Evolutionary conservation across 257 asterid genomes (phyloP).

Genomic region (Nicotiana obtusifolia): DNA sequence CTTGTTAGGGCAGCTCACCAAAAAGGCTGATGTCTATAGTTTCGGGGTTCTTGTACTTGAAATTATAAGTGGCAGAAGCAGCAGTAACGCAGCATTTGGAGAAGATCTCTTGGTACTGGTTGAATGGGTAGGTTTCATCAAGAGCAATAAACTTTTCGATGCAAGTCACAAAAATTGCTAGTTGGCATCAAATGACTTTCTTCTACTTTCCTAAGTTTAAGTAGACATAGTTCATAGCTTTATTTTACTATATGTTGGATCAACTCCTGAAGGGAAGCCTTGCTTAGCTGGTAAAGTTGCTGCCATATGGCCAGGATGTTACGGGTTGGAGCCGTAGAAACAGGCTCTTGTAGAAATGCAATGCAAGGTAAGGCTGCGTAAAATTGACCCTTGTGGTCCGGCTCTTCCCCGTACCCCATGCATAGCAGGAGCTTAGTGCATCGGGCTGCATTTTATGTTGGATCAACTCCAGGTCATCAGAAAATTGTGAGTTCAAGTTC

Average conservation of each 20-base stretch:
- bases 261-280: not conserved
- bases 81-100: constrained; percentile 63
- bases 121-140: constrained; percentile 57
- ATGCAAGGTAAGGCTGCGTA: no score
- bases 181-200: not conserved
- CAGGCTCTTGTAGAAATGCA: no score
- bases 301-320: no score
- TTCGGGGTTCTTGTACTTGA: constrained; percentile 82
- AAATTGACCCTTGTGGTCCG: no score
- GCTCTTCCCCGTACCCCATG: no score
- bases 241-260: not conserved
- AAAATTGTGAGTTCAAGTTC: not conserved
- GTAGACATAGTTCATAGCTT: not conserved
- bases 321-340: no score
- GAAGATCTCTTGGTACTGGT: constrained; percentile 49
- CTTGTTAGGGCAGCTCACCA: constrained; percentile 58
- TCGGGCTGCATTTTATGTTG: not conserved
- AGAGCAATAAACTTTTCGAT: not conserved
- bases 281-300: no score
- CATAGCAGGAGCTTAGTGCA: no score
- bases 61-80: constrained; percentile 63
- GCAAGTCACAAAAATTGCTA: not conserved
- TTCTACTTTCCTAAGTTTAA: not conserved
- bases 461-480: not conserved
- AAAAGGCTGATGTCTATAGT: constrained; percentile 78